Conservation (phyloP, 345 rosid species). For the Geranium rotundifolium region DNA sequence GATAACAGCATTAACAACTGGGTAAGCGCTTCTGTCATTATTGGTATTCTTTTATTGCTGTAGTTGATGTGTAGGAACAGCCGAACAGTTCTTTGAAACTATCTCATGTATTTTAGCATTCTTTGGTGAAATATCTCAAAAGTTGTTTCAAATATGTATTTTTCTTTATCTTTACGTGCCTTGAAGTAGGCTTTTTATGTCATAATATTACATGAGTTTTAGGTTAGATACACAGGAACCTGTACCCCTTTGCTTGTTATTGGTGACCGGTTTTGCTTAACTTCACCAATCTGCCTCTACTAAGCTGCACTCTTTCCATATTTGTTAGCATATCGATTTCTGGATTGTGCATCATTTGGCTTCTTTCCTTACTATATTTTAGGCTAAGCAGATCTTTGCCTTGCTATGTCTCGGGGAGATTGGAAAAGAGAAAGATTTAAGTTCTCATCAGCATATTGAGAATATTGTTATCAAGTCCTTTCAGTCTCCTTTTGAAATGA, state of each 20-base stretch:
- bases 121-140: background rate
- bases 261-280: background rate
- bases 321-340: background rate
- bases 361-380: background rate
- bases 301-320: background rate
- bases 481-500: conserved; percentile 98
- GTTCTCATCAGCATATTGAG: conserved; percentile 71
- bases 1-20: conserved; percentile 69
- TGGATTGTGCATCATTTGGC: background rate
- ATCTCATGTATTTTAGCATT: background rate
- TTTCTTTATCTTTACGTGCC: background rate
- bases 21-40: conserved; percentile 35
- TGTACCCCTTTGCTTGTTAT: background rate
- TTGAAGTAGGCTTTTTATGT: background rate
- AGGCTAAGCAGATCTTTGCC: background rate
- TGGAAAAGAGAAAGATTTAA: conserved; percentile 6
- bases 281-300: too few species aligned
- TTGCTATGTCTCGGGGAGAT: background rate
- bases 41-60: background rate
- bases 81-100: background rate
- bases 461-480: conserved; percentile 89
- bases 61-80: background rate
- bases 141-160: background rate
- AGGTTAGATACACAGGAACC: background rate
- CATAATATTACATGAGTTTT: background rate